Conservation (phyloP, 2,329 filamentous ascomycete species). For the Pseudopyrenochaeta lycopersici region DNA sequence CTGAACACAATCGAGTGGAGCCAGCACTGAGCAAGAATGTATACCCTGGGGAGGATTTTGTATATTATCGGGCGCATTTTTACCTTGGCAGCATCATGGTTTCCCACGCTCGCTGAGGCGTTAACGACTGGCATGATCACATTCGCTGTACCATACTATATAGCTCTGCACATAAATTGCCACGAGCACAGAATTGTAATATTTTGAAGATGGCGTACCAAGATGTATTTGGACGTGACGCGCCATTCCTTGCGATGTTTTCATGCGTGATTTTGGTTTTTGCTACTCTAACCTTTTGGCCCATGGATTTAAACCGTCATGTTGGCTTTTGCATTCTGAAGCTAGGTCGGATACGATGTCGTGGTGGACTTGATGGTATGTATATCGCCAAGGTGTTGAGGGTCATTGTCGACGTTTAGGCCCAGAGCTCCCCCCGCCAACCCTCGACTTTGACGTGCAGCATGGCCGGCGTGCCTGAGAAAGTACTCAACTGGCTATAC, state of each 20-base stretch:
- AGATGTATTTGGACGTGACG: background rate
- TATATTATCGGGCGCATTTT: constrained; percentile 30
- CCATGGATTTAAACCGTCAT: too few species aligned
- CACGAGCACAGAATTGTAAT: constrained; percentile 15
- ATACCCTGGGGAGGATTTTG: constrained; percentile 23
- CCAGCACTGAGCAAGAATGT: constrained; percentile 73
- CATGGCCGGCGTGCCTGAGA: constrained; percentile 79
- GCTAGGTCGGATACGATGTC: too few species aligned
- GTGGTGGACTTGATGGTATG: background rate
- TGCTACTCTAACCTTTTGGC: too few species aligned
- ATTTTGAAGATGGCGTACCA: background rate
- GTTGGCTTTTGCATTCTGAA: too few species aligned
- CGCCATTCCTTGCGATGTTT: too few species aligned
- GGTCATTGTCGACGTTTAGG: constrained; percentile 11
- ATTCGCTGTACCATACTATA: constrained; percentile 35
- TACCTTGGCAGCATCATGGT: constrained; percentile 11
- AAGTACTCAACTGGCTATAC: constrained; percentile 94
- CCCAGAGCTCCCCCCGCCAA: constrained; percentile 38
- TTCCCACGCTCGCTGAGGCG: constrained; percentile 37
- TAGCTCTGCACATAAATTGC: constrained; percentile 14
- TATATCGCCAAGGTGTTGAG: constrained; percentile 32
- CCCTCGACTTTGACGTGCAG: constrained; percentile 27
- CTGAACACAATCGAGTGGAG: constrained; percentile 98
- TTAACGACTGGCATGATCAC: constrained; percentile 23
- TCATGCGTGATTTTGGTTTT: too few species aligned